A percentile compares a stretch with the other conserved stretches of the same genome.
Conservation (phyloP, 2,329 filamentous ascomycete genomes). For the Aspergillus pseudotamarii region DNA sequence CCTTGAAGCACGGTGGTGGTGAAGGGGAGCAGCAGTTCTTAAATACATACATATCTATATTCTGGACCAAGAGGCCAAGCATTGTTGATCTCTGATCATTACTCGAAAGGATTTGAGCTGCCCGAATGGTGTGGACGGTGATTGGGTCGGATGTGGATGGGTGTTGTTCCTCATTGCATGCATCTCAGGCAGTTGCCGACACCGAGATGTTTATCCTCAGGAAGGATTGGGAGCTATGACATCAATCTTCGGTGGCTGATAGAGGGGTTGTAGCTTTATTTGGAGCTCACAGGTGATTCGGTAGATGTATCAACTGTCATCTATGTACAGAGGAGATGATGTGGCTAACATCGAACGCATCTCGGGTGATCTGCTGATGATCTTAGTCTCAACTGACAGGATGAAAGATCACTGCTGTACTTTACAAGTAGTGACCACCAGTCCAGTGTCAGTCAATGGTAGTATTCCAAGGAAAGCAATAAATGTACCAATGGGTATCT, state of each 20-base stretch:
- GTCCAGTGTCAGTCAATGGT: not conserved
- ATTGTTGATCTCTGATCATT: not conserved
- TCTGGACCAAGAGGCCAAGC: not conserved
- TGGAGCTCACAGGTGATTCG: not conserved
- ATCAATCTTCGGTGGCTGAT: not conserved
- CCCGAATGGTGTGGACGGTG: not conserved
- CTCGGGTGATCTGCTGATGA: slow-evolving; percentile 7
- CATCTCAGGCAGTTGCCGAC: not conserved
- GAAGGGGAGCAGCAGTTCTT: not conserved
- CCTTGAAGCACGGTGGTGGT: not conserved
- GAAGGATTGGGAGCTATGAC: not conserved
- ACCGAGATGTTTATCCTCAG: not conserved
- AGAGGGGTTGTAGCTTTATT: not conserved
- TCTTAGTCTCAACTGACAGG: not conserved
- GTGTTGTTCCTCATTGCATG: not conserved
- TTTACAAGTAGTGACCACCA: not conserved
- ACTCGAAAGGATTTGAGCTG: not conserved
- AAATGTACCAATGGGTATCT: not conserved
- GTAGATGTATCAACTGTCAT: not conserved
- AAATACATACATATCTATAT: not conserved
- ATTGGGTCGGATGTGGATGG: not conserved
- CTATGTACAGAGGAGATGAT: not conserved
- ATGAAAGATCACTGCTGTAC: not conserved
- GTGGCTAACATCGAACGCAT: not conserved
- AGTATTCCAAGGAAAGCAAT: not conserved